Evolutionary conservation across 208 protist species (phyloP), one percentile per base, ranked within the genome.

Genomic region (Acanthamoeba polyphaga): DNA sequence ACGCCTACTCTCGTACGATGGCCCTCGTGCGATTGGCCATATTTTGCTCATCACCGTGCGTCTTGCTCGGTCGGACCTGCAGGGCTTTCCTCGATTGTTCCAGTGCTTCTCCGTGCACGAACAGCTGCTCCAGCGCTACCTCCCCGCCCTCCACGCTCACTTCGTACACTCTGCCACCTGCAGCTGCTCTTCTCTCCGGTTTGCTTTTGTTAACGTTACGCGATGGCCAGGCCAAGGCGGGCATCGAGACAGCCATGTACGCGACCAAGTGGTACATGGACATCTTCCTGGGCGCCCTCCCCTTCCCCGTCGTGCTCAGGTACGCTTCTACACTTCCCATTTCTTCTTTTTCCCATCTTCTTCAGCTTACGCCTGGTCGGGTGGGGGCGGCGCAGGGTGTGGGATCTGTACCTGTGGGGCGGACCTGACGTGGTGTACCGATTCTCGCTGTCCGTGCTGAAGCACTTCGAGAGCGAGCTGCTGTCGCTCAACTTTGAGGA

Each of bases 241-340:
- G 46, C 43, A 55, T 85, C 27, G 46, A 58, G 76, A 51, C 76
- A 9, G 46, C 43, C 19, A 55, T 55, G 43, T 85, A 85, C 24
- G 76, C 76, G 27, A 85, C 76, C 10, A 85, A 85, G 46, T 85
- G 76, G 76, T 85, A 85, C 76, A 85, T 85, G 76, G 76, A 55
- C 76, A 85, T 85, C 24, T 85, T 85, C 46, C 46, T 85, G 12
- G 76, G 76, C 6, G 34, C 76, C 76, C 76, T 85, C 7, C 76
- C 76, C 34, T 85, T 85, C 76, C 76, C 34, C 1, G 76, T 85
- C 29, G 43, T 53, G 46, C 76, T 85, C 22, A 85, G 76, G 76
- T 85, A 51, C 13, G 24, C 8, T 17, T 27, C 13, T 17, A 13
- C 53, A 5, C 53, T 58, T 19, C 8, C 12, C 1, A 85, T 3